Conservation (phyloP, 768 basidiomycete genomes). For the Suillus lakei region DNA sequence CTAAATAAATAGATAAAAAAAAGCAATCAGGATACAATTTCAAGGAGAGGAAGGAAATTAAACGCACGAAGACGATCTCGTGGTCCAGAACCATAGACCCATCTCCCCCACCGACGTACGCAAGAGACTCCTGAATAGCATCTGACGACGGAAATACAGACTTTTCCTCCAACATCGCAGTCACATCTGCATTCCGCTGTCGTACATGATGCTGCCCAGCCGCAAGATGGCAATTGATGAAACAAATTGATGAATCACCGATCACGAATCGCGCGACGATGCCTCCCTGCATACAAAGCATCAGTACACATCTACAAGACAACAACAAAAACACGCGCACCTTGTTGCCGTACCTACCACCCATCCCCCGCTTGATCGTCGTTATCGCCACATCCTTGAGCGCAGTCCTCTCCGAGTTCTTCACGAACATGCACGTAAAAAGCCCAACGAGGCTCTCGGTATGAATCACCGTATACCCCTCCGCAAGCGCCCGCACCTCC, state of each 20-base stretch:
- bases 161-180: slow-evolving; percentile 85
- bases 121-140: slow-evolving; percentile 56
- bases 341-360: slow-evolving; percentile 95
- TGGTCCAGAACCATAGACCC: slow-evolving; percentile 94
- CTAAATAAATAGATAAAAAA: too few species aligned
- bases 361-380: slow-evolving; percentile 91
- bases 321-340: slow-evolving; percentile 44
- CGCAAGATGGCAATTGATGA: slow-evolving; percentile 98
- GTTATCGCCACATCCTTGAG: slow-evolving; percentile 76
- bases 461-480: slow-evolving; percentile 80
- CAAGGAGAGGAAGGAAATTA: slow-evolving; percentile 1
- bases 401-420: slow-evolving; percentile 60
- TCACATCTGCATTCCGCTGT: slow-evolving; percentile 85
- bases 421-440: slow-evolving; percentile 77
- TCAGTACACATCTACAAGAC: background rate
- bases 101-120: slow-evolving; percentile 89
- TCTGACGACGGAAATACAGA: slow-evolving; percentile 58
- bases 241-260: slow-evolving; percentile 91
- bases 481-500: slow-evolving; percentile 78
- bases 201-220: slow-evolving; percentile 87
- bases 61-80: slow-evolving; percentile 82
- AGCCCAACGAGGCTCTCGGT: slow-evolving; percentile 91
- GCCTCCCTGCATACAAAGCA: slow-evolving; percentile 64
- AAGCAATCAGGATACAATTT: slow-evolving; percentile 10
- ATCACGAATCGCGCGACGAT: slow-evolving; percentile 90